Conservation (phyloP, 345 rosid species). For the Citrus mangshanensis region DNA sequence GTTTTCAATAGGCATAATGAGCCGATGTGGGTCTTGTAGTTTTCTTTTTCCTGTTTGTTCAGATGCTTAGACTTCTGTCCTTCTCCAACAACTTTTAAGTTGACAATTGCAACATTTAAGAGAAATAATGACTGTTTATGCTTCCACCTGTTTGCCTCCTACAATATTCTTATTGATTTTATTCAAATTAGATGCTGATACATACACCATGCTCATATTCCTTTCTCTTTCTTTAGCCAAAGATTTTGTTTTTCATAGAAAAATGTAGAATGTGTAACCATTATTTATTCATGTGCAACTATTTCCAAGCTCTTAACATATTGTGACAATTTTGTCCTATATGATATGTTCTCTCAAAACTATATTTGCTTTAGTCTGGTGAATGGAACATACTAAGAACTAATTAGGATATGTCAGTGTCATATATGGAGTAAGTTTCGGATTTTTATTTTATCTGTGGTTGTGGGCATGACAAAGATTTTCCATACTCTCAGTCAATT, state of each 20-base stretch:
- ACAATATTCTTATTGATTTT: background rate
- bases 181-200: background rate
- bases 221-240: background rate
- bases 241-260: background rate
- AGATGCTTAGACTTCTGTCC: background rate
- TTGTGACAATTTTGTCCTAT: background rate
- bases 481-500: background rate
- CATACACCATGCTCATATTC: background rate
- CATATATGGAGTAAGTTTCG: background rate
- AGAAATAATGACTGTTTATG: background rate
- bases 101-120: background rate
- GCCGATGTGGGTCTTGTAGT: background rate
- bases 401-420: background rate
- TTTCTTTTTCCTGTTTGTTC: background rate
- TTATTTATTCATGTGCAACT: background rate
- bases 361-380: background rate
- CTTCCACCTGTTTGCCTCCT: background rate
- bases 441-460: background rate
- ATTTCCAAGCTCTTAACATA: background rate
- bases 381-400: background rate
- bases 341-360: background rate
- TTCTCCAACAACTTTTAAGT: background rate
- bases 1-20: background rate
- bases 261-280: background rate
- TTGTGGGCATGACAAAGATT: slow-evolving; percentile 8